A percentile compares a stretch with the other conserved stretches of the same genome.
These are phyloP conservation scores for Desmodesmus armatus DNA, from an alignment of 139 green algal species.

Conservation along the genomic window DNA sequence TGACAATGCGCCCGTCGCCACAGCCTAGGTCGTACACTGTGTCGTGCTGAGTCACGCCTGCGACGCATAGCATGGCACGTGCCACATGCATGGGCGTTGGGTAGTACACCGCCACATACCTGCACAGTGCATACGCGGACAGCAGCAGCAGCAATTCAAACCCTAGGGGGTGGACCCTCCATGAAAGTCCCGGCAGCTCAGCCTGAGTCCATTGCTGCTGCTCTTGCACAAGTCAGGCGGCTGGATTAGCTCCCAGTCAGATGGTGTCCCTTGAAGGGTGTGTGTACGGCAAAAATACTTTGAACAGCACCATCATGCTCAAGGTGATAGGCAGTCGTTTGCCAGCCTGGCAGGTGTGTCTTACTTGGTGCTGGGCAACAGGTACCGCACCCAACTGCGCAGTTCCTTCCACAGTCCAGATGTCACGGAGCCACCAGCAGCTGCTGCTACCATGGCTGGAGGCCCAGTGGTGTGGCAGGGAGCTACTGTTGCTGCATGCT, in stretches of 20 bases:
- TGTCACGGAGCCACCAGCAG: not conserved
- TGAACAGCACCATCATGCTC: not conserved
- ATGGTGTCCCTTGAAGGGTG: not conserved
- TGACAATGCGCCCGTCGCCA: constrained; percentile 31
- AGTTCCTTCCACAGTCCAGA: constrained; percentile 20
- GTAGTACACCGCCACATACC: constrained; percentile 42
- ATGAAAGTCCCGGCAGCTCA: not conserved
- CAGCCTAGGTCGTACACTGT: constrained; percentile 38
- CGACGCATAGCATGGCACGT: constrained; percentile 28
- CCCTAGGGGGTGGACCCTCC: not conserved
- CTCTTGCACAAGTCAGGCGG: too few relatives aligned
- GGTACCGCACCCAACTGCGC: constrained; percentile 15
- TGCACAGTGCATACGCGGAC: not conserved
- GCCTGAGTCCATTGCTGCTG: too few relatives aligned
- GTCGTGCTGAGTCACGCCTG: not conserved
- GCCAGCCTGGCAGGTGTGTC: not conserved
- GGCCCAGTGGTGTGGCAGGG: too few relatives aligned
- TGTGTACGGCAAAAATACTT: not conserved
- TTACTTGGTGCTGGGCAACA: not conserved
- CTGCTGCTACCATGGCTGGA: not conserved
- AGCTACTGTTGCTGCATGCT: too few relatives aligned
- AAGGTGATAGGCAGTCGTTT: not conserved
- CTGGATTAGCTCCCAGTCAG: too few relatives aligned
- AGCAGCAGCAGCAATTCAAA: not conserved
- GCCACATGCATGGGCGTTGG: constrained; percentile 23